Evolutionary conservation across 148 eudicot genomes (phyloP), one percentile per base, ranked within the genome.

Genomic region (Polygonum maritimum): DNA sequence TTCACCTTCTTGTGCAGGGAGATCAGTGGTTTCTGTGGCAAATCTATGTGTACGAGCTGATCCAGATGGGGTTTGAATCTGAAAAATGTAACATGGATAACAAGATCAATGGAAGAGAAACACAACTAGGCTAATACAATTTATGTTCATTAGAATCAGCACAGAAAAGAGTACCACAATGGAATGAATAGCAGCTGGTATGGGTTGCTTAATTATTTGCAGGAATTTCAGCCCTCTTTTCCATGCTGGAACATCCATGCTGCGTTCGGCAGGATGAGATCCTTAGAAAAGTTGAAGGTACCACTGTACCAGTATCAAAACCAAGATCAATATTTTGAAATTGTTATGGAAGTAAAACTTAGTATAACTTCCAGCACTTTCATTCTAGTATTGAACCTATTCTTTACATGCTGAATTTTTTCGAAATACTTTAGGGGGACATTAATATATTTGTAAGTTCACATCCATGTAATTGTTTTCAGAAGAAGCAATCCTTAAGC

Each of bases 241-340:
- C 99, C 99, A 95, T 76, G 97, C 91, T 81, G 99, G 96, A 81
- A 88, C 79, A 84, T 95, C 96, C 97, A 90, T 86, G 99, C 99
- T 95, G 99, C 99, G 96, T 87, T 88, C 96, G 96, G 90, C 87
- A 95, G 92, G 87, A 88, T 85, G 91, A 91, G 89, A 92, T 84
- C 97, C 98, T 94, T 94, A 92, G 98, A 84, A 81, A 81, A 86
- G 87, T 88, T 84, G 79, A 89, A 86, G 87, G 80, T 86, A 87
- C 77, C 88, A 87, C 71, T 83, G 80, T 86, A 87, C 77, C 88
- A 87, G 73, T 83, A 91, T 93, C 91, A 91, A 93, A 81, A 83
- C 83, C 93, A 79, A 69, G 45, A 13, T 13, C 21, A 69, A 39
- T 39, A 19, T 19, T 57, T 57, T 57, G 47, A 57, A 44, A 44